A percentile compares a stretch with the other conserved stretches of the same genome.
Conservation (phyloP, 1,284 basidiomycete genomes). For the Sanguinoderma infundibulare region DNA sequence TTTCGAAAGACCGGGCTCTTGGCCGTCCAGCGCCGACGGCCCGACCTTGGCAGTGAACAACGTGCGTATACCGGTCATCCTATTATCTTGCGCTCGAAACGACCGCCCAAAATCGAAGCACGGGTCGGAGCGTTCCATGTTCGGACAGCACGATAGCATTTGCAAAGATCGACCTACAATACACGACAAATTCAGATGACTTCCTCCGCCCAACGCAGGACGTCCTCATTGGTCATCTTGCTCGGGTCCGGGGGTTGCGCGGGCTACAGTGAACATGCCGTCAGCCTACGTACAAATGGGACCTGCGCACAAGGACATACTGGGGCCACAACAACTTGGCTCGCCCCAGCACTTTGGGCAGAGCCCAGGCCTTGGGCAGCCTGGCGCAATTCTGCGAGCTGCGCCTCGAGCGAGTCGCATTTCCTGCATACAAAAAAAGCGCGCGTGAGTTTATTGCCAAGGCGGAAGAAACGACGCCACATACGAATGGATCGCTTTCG, state of each 20-base stretch:
- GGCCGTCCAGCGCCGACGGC: no score
- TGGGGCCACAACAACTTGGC: not conserved
- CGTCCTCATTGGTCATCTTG: constrained; percentile 43
- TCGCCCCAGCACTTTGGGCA: not conserved
- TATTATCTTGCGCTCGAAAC: not conserved
- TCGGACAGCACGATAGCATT: not conserved
- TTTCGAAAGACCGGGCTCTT: no score
- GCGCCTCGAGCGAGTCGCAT: constrained; percentile 69
- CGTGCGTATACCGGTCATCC: no score
- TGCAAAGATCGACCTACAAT: not conserved
- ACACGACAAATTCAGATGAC: constrained; percentile 27
- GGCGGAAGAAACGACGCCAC: constrained; percentile 27
- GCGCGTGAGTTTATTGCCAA: not conserved
- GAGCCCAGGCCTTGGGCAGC: constrained; percentile 33
- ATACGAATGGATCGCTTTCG: constrained; percentile 64
- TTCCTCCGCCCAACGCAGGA: constrained; percentile 68
- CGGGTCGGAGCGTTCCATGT: not conserved
- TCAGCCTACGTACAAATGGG: not conserved
- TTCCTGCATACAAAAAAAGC: constrained; percentile 46
- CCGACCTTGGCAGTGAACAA: no score
- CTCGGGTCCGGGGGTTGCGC: constrained; percentile 18
- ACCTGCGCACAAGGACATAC: not conserved
- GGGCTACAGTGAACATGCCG: not conserved
- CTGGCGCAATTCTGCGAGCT: constrained; percentile 55
- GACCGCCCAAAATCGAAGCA: not conserved